Evolutionary conservation across 371 early-diverging fungal genomes (phyloP).

Genomic region (Mortierella sp.): DNA sequence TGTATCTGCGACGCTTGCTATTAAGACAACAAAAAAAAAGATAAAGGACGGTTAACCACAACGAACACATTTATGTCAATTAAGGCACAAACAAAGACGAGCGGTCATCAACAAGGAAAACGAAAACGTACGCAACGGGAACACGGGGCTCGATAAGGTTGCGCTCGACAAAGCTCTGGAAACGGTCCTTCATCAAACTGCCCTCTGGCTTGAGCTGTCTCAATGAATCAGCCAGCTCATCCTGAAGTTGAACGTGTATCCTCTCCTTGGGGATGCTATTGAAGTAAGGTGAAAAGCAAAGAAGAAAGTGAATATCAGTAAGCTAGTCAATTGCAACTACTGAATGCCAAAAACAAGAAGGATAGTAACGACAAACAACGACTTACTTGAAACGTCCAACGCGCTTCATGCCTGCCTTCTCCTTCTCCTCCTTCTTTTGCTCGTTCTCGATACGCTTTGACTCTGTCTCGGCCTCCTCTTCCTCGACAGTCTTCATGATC

Average conservation of each 20-base stretch:
- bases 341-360: not conserved
- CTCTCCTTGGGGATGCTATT: slow-evolving; percentile 60
- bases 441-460: slow-evolving; percentile 62
- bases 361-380: not conserved
- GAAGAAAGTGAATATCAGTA: too few species aligned
- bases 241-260: slow-evolving; percentile 70
- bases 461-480: slow-evolving; percentile 63
- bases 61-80: too few species aligned
- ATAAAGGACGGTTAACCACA: too few species aligned
- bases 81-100: too few species aligned
- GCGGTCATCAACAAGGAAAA: too few species aligned
- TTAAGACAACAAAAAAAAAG: not conserved
- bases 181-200: slow-evolving; percentile 85
- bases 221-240: slow-evolving; percentile 70
- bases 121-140: slow-evolving; percentile 59
- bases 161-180: slow-evolving; percentile 86
- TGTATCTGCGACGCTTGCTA: slow-evolving; percentile 61
- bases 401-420: slow-evolving; percentile 61
- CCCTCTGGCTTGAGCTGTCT: slow-evolving; percentile 88
- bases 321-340: not conserved
- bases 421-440: slow-evolving; percentile 60
- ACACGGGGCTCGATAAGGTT: slow-evolving; percentile 89
- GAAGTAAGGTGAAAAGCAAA: not conserved
- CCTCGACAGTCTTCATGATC: slow-evolving; percentile 69
- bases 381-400: slow-evolving; percentile 63